These are phyloP conservation scores for Peronospora destructor DNA, from an alignment of 352 stramenopile species.

Conservation along the genomic window DNA sequence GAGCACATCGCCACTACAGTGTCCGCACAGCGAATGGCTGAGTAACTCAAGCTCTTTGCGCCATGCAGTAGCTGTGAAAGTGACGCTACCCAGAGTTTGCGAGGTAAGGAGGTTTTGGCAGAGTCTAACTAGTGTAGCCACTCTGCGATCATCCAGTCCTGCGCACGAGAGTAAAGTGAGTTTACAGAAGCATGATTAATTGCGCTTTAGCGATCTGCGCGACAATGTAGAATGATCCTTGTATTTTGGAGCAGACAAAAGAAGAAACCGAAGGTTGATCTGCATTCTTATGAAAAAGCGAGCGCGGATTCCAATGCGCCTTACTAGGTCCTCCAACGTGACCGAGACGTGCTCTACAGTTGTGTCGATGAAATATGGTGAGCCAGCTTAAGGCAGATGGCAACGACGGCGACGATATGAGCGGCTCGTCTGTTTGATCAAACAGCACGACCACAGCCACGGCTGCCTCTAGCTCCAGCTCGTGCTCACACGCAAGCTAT, in stretches of 20 bases:
- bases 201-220: conserved; percentile 7
- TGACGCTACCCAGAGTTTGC: conserved; percentile 35
- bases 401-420: conserved; percentile 59
- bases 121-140: conserved; percentile 36
- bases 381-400: conserved; percentile 49
- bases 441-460: conserved; percentile 31
- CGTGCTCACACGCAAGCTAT: conserved; percentile 55
- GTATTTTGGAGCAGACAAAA: conserved; percentile 62
- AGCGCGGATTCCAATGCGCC: conserved; percentile 12
- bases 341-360: conserved; percentile 64
- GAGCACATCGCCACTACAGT: conserved; percentile 35
- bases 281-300: conserved; percentile 36
- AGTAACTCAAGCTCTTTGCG: conserved; percentile 67
- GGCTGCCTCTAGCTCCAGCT: conserved; percentile 29
- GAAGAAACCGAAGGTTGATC: conserved; percentile 13
- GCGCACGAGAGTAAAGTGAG: conserved; percentile 37
- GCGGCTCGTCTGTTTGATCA: conserved; percentile 32
- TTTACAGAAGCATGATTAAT: conserved; percentile 13
- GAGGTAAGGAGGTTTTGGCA: conserved; percentile 43
- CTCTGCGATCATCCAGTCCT: conserved; percentile 39
- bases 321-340: conserved; percentile 29
- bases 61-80: conserved; percentile 56
- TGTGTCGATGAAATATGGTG: conserved; percentile 73
- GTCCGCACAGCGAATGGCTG: conserved; percentile 71
- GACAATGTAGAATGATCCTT: conserved; percentile 34